These are phyloP conservation scores for Boletus vinaceobasis DNA, from an alignment of 768 basidiomycete species.

Conservation along the genomic window DNA sequence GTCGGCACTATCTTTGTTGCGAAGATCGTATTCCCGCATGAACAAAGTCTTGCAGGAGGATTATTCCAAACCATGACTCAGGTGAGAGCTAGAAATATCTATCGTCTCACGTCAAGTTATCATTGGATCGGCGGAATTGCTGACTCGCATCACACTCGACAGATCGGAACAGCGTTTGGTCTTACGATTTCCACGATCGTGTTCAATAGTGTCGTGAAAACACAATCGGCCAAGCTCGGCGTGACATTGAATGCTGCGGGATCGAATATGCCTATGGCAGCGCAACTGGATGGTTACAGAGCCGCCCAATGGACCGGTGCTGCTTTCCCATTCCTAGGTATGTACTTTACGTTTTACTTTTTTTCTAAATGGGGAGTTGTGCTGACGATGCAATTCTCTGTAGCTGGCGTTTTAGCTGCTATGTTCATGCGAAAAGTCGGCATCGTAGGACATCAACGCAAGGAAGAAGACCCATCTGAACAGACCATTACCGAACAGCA, in stretches of 20 bases:
- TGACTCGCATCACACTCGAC: not conserved
- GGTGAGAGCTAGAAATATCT: constrained; percentile 31
- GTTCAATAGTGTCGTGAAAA: constrained; percentile 49
- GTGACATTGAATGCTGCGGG: constrained; percentile 28
- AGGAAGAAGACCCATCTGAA: constrained; percentile 18
- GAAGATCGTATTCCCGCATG: constrained; percentile 59
- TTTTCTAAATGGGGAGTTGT: not conserved
- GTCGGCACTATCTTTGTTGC: constrained; percentile 74
- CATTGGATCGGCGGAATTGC: not conserved
- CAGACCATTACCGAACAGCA: constrained; percentile 18
- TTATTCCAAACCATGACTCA: constrained; percentile 79
- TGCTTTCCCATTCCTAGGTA: constrained; percentile 60
- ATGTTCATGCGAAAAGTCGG: constrained; percentile 42
- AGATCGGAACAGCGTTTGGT: constrained; percentile 70
- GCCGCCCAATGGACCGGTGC: constrained; percentile 65
- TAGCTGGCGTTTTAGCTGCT: constrained; percentile 32
- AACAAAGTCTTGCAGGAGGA: constrained; percentile 74
- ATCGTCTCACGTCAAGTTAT: not conserved
- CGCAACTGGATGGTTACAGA: constrained; percentile 52
- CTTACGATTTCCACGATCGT: constrained; percentile 71
- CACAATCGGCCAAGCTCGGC: constrained; percentile 31
- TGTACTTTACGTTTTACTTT: not conserved
- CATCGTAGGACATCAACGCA: constrained; percentile 33
- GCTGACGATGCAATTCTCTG: not conserved
- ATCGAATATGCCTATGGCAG: constrained; percentile 31